Evolutionary conservation across 1,284 basidiomycete genomes (phyloP).

Genomic region (Cutaneotrichosporon mucoides): DNA sequence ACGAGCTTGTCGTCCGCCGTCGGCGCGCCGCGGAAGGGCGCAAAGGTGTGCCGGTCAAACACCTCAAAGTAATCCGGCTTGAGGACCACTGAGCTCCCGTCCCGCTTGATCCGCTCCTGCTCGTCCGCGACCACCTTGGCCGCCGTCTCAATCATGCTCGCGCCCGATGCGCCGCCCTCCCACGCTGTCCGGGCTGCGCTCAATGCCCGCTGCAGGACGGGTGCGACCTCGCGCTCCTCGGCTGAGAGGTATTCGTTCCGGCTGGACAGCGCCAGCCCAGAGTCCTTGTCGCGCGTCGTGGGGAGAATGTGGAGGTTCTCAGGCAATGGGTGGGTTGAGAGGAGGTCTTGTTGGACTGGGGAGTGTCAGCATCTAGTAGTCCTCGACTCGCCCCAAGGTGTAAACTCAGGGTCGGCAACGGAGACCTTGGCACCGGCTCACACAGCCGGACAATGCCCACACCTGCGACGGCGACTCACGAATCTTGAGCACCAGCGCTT

Average conservation of each 20-base stretch:
- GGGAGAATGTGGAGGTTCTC: constrained; percentile 74
- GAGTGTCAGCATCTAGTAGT: not conserved
- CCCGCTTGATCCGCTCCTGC: constrained; percentile 47
- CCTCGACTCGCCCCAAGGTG: not conserved
- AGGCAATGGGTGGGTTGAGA: constrained; percentile 68
- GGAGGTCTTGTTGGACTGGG: constrained; percentile 68
- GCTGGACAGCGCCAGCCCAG: constrained; percentile 78
- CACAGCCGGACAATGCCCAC: not conserved
- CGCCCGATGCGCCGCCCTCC: constrained; percentile 55
- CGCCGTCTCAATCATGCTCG: constrained; percentile 55
- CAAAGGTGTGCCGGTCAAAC: constrained; percentile 73
- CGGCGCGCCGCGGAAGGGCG: constrained; percentile 33
- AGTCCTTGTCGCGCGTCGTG: constrained; percentile 63
- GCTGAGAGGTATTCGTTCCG: constrained; percentile 78
- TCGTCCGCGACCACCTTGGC: constrained; percentile 30
- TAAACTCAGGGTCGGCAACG: not conserved
- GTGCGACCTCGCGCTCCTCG: constrained; percentile 64
- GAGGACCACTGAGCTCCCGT: constrained; percentile 56
- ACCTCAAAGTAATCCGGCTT: constrained; percentile 81
- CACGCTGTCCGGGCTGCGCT: constrained; percentile 58
- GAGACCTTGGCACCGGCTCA: not conserved
- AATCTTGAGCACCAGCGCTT: constrained; percentile 80
- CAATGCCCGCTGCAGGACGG: constrained; percentile 69
- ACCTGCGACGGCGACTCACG: constrained; percentile 33
- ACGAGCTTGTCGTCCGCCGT: constrained; percentile 56